phyloP scores from a whole-genome alignment of 2,329 filamentous ascomycete species.

The Cladophialophora psammophila region DNA sequence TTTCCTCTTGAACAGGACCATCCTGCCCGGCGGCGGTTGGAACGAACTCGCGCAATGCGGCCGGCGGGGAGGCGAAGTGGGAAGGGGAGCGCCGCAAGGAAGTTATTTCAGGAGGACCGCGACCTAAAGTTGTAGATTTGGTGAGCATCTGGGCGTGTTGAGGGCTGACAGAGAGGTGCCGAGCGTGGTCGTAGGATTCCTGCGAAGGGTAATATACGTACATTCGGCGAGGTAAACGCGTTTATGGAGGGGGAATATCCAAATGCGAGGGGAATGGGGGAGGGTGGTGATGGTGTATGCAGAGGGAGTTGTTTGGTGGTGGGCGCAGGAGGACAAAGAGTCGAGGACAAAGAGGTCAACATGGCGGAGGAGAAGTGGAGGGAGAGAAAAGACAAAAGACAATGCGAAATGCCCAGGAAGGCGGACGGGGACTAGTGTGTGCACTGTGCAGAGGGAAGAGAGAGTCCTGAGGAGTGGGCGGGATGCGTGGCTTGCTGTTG shows the following conservation, averaged over 20 bases:
- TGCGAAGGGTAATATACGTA: constrained; percentile 31
- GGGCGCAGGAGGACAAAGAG: constrained; percentile 12
- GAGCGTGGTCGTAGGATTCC: constrained; percentile 21
- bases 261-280: constrained; percentile 17
- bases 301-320: constrained; percentile 22
- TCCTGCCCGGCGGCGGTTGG: constrained; percentile 24
- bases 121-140: constrained; percentile 17
- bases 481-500: constrained; percentile 22
- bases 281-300: constrained; percentile 19
- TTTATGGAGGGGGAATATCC: constrained; percentile 26
- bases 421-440: constrained; percentile 9
- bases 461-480: constrained; percentile 21
- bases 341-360: constrained; percentile 28
- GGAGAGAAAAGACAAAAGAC: constrained; percentile 31
- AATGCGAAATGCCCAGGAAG: constrained; percentile 28
- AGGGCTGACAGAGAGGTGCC: not conserved
- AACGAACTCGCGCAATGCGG: not conserved
- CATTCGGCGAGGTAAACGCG: constrained; percentile 34
- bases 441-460: constrained; percentile 14
- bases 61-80: constrained; percentile 14
- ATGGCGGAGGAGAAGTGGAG: constrained; percentile 30
- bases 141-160: constrained; percentile 26
- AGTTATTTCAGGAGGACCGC: constrained; percentile 19
- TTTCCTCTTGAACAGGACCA: constrained; percentile 97
- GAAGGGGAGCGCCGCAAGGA: constrained; percentile 6